Percentiles rank a stretch among this genome's conserved stretches.
These are phyloP conservation scores for Pichia sp. DNA, from an alignment of 1,139 yeast genomes.

Conservation along the genomic window DNA sequence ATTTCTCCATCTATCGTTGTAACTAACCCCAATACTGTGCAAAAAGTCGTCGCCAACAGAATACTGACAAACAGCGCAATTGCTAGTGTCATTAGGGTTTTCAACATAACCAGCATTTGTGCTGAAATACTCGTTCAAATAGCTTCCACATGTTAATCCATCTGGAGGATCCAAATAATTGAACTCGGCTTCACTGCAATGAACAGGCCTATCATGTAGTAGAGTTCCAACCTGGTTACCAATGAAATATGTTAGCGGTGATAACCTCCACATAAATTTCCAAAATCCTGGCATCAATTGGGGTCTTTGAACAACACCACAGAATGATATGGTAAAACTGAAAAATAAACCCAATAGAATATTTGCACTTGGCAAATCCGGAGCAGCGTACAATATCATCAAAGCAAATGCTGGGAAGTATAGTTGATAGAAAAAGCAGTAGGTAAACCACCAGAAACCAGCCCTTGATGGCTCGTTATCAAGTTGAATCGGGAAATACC, in stretches of 20 bases:
- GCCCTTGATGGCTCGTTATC: conserved; percentile 42
- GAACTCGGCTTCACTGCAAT: conserved; percentile 48
- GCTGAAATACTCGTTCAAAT: conserved; percentile 36
- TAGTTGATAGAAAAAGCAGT: conserved; percentile 49
- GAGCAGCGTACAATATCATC: conserved; percentile 49
- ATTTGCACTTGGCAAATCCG: conserved; percentile 56
- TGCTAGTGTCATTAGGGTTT: conserved; percentile 45
- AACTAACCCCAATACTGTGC: conserved; percentile 40
- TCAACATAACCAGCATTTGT: conserved; percentile 47
- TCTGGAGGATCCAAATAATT: conserved; percentile 49
- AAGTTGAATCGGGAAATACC: conserved; percentile 55
- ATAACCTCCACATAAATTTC: conserved; percentile 62
- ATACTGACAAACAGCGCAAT: conserved; percentile 58
- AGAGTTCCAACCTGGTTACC: conserved; percentile 50
- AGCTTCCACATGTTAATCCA: conserved; percentile 54
- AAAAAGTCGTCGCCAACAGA: conserved; percentile 53
- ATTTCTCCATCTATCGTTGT: conserved; percentile 58
- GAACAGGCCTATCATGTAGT: conserved; percentile 50
- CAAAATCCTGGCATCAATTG: conserved; percentile 60
- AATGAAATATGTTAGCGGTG: conserved; percentile 64
- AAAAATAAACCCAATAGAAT: conserved; percentile 50
- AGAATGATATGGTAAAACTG: conserved; percentile 50
- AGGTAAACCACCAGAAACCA: conserved; percentile 49
- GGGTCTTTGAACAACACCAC: conserved; percentile 60
- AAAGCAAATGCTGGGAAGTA: conserved; percentile 52